A percentile compares a stretch with the other conserved stretches of the same genome.
phyloP scores from a whole-genome alignment of 2,329 filamentous ascomycete species.

The Penicillium occitanis region DNA sequence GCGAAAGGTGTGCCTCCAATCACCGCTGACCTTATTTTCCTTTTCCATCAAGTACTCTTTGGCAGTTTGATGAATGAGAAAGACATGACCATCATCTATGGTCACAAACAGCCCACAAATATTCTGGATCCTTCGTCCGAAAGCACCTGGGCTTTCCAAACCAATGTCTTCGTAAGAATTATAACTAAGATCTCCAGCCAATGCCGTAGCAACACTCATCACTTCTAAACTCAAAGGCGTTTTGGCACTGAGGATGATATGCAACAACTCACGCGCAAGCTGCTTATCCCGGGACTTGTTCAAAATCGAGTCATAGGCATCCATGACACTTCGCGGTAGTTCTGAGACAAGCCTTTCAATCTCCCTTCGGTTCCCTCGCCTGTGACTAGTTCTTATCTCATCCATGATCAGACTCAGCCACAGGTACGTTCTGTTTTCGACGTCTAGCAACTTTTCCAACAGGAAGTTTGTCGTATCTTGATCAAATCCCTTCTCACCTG shows the following conservation, averaged over 20 bases:
- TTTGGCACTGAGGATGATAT: conserved; percentile 25
- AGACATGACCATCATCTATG: conserved; percentile 4
- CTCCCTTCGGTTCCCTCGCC: conserved; percentile 1
- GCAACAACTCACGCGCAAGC: conserved; percentile 20
- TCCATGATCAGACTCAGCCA: conserved; percentile 39
- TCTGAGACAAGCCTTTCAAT: conserved; percentile 10
- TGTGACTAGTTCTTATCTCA: not conserved
- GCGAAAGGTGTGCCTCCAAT: conserved; percentile 9
- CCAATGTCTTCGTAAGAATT: conserved; percentile 10
- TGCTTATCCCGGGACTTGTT: conserved; percentile 15
- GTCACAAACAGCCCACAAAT: conserved; percentile 8
- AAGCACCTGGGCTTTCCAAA: not conserved
- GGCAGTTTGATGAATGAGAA: conserved; percentile 16
- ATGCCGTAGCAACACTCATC: conserved; percentile 22
- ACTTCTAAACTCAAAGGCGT: conserved; percentile 23
- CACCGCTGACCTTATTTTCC: not conserved
- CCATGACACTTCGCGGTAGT: conserved; percentile 4
- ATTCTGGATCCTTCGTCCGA: conserved; percentile 5
- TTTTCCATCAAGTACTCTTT: conserved; percentile 12
- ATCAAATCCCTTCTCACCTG: conserved; percentile 21
- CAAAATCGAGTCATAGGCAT: conserved; percentile 16
- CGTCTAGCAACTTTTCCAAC: conserved; percentile 28
- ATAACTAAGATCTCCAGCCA: conserved; percentile 20
- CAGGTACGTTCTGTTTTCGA: conserved; percentile 38
- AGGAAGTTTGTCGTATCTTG: not conserved